phyloP scores from a whole-genome alignment of 2,329 filamentous ascomycete genomes.

The Xylariaceae sp. region DNA sequence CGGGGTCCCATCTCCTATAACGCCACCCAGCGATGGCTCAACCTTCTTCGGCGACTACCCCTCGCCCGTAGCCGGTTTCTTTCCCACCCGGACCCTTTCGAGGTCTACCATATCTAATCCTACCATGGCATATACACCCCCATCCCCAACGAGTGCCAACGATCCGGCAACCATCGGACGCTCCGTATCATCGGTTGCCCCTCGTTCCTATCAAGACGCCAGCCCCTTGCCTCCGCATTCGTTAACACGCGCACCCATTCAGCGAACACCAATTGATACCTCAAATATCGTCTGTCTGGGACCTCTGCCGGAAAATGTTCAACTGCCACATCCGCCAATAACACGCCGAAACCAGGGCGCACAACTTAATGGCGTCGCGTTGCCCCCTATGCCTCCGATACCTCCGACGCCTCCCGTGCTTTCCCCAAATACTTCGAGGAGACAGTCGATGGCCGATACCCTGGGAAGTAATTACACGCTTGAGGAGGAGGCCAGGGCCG shows the following conservation, averaged over 20 bases:
- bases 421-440: conserved; percentile 22
- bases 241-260: conserved; percentile 28
- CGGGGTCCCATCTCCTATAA: conserved; percentile 43
- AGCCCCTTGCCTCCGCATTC: conserved; percentile 21
- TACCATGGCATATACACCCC: conserved; percentile 20
- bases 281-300: conserved; percentile 51
- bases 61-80: conserved; percentile 39
- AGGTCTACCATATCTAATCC: conserved; percentile 24
- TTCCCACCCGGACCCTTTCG: conserved; percentile 26
- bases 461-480: conserved; percentile 54
- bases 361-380: conserved; percentile 23
- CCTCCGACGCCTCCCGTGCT: conserved; percentile 25
- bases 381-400: conserved; percentile 23
- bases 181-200: conserved; percentile 26
- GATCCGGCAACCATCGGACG: conserved; percentile 23
- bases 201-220: conserved; percentile 17
- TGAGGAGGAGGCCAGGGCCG: conserved; percentile 40
- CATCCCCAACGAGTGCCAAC: conserved; percentile 21
- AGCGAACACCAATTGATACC: conserved; percentile 47
- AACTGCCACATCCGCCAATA: conserved; percentile 30
- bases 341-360: conserved; percentile 25
- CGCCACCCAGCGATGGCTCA: conserved; percentile 40
- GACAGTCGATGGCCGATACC: conserved; percentile 35
- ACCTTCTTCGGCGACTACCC: conserved; percentile 35
- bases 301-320: conserved; percentile 45